Evolutionary conservation across 1,139 yeast species (phyloP).

Genomic region (Dujonia santamariae): DNA sequence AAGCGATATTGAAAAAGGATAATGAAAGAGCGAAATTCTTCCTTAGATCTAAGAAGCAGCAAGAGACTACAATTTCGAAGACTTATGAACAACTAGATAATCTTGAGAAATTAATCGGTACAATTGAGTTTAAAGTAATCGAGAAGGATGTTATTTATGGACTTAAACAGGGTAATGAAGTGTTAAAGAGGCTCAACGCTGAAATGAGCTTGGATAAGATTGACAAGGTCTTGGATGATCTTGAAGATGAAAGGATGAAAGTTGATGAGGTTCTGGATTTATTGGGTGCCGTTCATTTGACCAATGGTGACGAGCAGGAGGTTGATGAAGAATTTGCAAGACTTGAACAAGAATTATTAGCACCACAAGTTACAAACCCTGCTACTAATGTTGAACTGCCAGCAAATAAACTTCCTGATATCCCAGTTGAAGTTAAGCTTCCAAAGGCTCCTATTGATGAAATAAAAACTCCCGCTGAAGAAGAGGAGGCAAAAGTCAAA

Average conservation of each 20-base stretch:
- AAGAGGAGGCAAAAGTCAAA: not conserved
- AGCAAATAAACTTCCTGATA: slow-evolving; percentile 11
- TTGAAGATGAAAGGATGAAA: slow-evolving; percentile 75
- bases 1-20: slow-evolving; percentile 53
- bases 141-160: slow-evolving; percentile 85
- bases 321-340: slow-evolving; percentile 62
- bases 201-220: slow-evolving; percentile 78
- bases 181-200: slow-evolving; percentile 67
- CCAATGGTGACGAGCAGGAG: slow-evolving; percentile 58
- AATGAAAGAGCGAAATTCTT: slow-evolving; percentile 65
- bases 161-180: slow-evolving; percentile 72
- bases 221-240: slow-evolving; percentile 81
- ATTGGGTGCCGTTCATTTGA: slow-evolving; percentile 42
- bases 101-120: slow-evolving; percentile 66
- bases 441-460: slow-evolving; percentile 21
- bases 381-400: slow-evolving; percentile 16
- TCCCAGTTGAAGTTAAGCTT: slow-evolving; percentile 18
- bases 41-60: slow-evolving; percentile 76
- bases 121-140: slow-evolving; percentile 83
- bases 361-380: slow-evolving; percentile 16
- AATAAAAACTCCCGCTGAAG: slow-evolving; percentile 7
- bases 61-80: slow-evolving; percentile 61
- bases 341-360: slow-evolving; percentile 42
- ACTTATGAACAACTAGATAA: slow-evolving; percentile 78
- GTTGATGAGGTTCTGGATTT: slow-evolving; percentile 63